Evolutionary conservation across 1,284 basidiomycete genomes (phyloP), one percentile per base, ranked within the genome.

Genomic region (Taiwanofungus camphoratus): DNA sequence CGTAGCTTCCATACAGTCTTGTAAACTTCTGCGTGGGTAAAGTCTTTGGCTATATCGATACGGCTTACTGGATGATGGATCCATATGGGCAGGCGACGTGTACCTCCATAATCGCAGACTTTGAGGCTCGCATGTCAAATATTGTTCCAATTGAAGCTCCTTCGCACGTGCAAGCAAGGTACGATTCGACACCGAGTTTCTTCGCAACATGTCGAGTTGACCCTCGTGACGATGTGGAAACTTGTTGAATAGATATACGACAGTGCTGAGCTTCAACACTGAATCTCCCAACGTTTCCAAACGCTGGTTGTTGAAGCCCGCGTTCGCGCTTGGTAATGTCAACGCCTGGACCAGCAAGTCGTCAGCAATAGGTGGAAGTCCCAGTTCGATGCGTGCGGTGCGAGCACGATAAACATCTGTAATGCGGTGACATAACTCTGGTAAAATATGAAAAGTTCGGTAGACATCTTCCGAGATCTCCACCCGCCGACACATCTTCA

Each of bases 241-340:
- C 43, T 73, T 72, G 64, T 86, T 84, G 66, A 82, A 85, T 2
- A 91, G 61, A 55, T 91, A 76, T 1, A 90, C 79, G 11, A 83
- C 82, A 2, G 79, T 79, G 32, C 78, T 76, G 22, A 92, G 63
- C 58, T 92, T 83, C 32, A 93, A 71, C 0, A 91, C 84, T 0
- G 84, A 77, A 57, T 92, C 90, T 6, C 90, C 89, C 13, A 92
- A 67, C 0, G 88, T 91, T 61, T 93, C 90, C 39, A 92, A 60
- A 2, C 86, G 77, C 58, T 93, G 87, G 50, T 92, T 92, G 60
- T 76, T 87, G 64, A 77, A 87, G 5, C 74, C 71, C 5, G 76
- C 71, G 24, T 58, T 58, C 11, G 79, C 72, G 33, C 70, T 71
- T 1, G 89, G 89, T 9, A 88, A 66, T 0, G 86, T 89, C 22